Conservation (phyloP, 495 filamentous ascomycete genomes). For the Lepidopterella palustris region DNA sequence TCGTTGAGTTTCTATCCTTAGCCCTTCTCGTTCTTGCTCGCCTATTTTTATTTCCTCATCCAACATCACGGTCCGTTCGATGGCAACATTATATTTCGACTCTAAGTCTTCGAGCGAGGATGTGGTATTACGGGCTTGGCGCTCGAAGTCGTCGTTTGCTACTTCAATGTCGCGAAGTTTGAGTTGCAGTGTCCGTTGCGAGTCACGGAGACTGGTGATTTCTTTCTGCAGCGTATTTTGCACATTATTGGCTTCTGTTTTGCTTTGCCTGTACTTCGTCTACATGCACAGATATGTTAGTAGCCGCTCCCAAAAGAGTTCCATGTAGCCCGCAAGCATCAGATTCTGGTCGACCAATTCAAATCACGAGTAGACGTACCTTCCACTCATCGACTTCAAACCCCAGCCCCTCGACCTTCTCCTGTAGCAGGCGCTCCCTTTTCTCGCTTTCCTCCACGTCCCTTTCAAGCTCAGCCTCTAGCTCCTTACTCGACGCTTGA, state of each 20-base stretch:
- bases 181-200: conserved; percentile 72
- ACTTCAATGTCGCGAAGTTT: conserved; percentile 92
- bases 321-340: background rate
- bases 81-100: conserved; percentile 90
- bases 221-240: conserved; percentile 92
- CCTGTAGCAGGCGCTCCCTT: conserved; percentile 73
- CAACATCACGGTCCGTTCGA: conserved; percentile 85
- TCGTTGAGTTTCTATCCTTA: conserved; percentile 84
- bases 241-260: conserved; percentile 71
- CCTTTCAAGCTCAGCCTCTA: conserved; percentile 92
- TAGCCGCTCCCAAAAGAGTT: background rate
- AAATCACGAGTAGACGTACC: conserved; percentile 47
- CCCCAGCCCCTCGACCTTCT: conserved; percentile 74
- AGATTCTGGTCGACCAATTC: background rate
- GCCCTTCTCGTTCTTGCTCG: conserved; percentile 79
- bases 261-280: conserved; percentile 95
- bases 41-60: conserved; percentile 88
- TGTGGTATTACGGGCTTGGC: conserved; percentile 85
- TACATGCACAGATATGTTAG: conserved; percentile 36
- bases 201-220: conserved; percentile 80
- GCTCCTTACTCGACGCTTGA: conserved; percentile 84
- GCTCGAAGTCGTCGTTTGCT: conserved; percentile 95
- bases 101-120: conserved; percentile 96
- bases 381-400: conserved; percentile 99
- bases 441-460: conserved; percentile 95